Evolutionary conservation across 495 filamentous ascomycete genomes (phyloP).

Genomic region (Haplographium delicatum): DNA sequence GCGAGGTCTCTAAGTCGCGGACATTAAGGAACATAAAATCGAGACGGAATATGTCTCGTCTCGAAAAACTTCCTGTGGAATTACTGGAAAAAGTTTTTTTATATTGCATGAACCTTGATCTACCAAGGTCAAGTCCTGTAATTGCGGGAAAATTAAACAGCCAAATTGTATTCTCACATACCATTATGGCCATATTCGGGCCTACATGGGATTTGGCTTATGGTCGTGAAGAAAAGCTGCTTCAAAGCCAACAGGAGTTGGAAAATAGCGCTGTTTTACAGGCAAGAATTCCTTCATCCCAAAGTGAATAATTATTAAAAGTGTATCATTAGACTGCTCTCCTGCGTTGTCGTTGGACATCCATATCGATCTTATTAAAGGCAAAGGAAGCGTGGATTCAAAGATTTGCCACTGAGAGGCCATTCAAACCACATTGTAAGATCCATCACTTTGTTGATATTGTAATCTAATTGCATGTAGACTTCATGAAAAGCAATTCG

Average conservation of each 20-base stretch:
- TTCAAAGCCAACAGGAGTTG: neutral
- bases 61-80: constrained; percentile 50
- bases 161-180: constrained; percentile 15
- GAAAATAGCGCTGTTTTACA: neutral
- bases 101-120: constrained; percentile 40
- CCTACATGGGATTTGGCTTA: constrained; percentile 19
- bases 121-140: constrained; percentile 35
- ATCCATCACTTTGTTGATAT: too few relatives aligned
- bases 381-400: constrained; percentile 17
- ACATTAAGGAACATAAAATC: constrained; percentile 18
- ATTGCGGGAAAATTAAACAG: constrained; percentile 23
- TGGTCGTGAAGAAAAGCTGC: neutral
- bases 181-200: constrained; percentile 18
- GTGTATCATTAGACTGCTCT: constrained; percentile 31
- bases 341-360: constrained; percentile 42
- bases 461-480: too few relatives aligned
- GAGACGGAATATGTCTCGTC: constrained; percentile 29
- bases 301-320: neutral
- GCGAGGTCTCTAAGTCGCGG: constrained; percentile 10
- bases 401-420: neutral
- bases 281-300: neutral
- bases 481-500: too few relatives aligned
- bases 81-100: constrained; percentile 50
- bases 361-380: constrained; percentile 35
- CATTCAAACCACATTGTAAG: constrained; percentile 9